phyloP scores from a whole-genome alignment of 805 yeast species.

The Starmerella scarabaei region DNA sequence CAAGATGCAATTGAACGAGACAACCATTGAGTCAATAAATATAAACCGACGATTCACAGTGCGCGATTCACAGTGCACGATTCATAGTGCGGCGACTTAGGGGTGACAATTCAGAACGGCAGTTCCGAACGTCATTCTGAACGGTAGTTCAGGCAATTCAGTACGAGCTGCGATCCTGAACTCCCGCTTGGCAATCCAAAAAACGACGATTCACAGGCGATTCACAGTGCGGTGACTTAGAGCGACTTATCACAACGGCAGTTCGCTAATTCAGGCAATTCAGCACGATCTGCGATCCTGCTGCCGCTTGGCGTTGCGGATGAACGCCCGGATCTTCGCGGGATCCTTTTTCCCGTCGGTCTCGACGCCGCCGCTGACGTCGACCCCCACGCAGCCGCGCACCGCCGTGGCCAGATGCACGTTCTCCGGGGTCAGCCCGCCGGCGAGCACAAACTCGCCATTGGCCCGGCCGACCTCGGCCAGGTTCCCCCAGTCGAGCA shows the following conservation, averaged over 20 bases:
- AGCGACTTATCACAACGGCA: no score
- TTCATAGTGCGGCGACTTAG: background rate
- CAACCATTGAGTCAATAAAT: no score
- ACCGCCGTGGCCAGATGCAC: constrained; percentile 40
- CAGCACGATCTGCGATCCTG: no score
- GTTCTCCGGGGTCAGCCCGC: constrained; percentile 73
- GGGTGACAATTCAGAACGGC: background rate
- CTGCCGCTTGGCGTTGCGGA: constrained; percentile 36
- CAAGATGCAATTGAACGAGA: no score
- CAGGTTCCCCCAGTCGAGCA: constrained; percentile 53
- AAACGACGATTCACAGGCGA: no score
- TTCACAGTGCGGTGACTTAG: no score
- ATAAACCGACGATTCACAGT: background rate
- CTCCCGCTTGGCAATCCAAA: no score
- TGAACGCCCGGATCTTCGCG: constrained; percentile 46
- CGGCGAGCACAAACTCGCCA: constrained; percentile 57
- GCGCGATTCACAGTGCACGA: background rate
- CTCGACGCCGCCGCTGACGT: constrained; percentile 93
- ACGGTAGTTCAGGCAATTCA: background rate
- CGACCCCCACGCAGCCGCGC: constrained; percentile 70
- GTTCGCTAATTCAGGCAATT: no score
- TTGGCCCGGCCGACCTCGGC: constrained; percentile 19
- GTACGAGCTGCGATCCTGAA: no score
- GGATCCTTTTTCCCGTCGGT: constrained; percentile 57
- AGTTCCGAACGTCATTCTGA: background rate